Base-by-base conservation (phyloP, 192 early-diverging fungal species). In the Geranomyces michiganensis region DNA sequence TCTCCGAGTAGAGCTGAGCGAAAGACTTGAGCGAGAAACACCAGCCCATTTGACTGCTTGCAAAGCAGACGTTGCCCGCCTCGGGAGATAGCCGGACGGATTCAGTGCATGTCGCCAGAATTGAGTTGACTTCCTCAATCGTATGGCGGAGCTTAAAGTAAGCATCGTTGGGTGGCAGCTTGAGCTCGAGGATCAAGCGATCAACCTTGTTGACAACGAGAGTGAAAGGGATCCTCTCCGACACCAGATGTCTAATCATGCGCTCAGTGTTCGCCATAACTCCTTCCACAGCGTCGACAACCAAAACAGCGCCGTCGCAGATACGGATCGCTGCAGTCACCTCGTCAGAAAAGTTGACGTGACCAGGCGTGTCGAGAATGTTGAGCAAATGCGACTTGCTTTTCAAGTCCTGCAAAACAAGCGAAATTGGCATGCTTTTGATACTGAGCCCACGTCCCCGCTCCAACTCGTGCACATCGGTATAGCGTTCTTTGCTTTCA, bases 201-300 rank as follows among this genome's bases (percentile, higher is more conserved):
- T 99, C 97, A 7, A 99, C 87, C 82, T 99, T 99, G 89, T 94
- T 98, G 61, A 99, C 83, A n/a, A 98, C 90, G 53, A 99, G 81
- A 3, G 90, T 90, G 55, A 99, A 84, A 21, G 87, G 78, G 29
- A 97, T 70, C 1, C 85, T 84, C 72, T 96, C 93, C 46, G 84
- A 82, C 32, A 96, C 88, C 24, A 92, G 84, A 32, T 93, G 88
- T 29, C 84, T 82, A 71, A 99, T 95, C 30, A 93, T 72, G 19
- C 91, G 90, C 70, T 95, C 93, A 0, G 96, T 97, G 76, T 90
- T 91, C 17, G 90, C 86, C 97, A 99, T 97, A 17, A 98, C 95
- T 33, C 97, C 97, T 70, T 99, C 97, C 10, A 98, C 84, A 0
- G 90, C 95, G 80, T 99, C 97, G 13, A 99, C 97, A 6, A 98